Evolutionary conservation across 805 yeast species (phyloP).

Genomic region (Sugiyamaella boreocaroliniensis): DNA sequence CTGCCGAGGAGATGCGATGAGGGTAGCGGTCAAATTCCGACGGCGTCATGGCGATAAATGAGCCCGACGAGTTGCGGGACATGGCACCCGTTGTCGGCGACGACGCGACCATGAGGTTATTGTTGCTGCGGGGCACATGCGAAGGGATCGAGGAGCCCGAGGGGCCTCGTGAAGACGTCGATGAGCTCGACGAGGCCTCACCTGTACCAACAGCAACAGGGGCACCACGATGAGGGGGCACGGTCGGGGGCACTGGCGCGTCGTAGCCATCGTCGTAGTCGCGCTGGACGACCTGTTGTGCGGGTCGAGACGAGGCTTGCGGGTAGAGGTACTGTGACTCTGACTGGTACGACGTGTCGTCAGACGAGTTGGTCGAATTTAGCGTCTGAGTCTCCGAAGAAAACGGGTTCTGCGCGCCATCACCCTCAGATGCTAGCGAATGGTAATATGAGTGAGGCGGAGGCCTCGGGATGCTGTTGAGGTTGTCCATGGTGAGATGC

Average conservation of each 20-base stretch:
- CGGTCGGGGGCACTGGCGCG: conserved; percentile 1
- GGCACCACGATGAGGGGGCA: conserved; percentile 7
- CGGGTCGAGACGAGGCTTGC: background rate
- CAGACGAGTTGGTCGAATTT: conserved; percentile 19
- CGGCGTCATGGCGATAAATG: conserved; percentile 20
- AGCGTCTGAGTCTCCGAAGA: conserved; percentile 24
- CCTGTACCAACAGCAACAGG: conserved; percentile 2
- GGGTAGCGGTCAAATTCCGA: conserved; percentile 34
- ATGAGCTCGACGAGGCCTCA: background rate
- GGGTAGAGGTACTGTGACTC: conserved; percentile 5
- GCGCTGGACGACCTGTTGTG: conserved; percentile 10
- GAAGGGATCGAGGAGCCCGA: background rate
- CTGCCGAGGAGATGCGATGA: conserved; percentile 24
- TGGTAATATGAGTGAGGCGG: conserved; percentile 4
- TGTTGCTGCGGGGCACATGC: background rate
- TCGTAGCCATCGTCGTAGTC: conserved; percentile 8
- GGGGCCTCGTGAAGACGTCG: background rate
- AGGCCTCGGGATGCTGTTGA: conserved; percentile 3
- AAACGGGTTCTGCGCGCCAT: conserved; percentile 25
- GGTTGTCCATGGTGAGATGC: background rate
- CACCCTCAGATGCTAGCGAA: conserved; percentile 3
- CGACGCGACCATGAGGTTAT: conserved; percentile 10
- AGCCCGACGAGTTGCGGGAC: conserved; percentile 20
- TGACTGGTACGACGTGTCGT: background rate
- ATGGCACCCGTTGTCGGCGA: background rate